Evolutionary conservation across 345 rosid species (phyloP).

Genomic region (Hibiscus syriacus): DNA sequence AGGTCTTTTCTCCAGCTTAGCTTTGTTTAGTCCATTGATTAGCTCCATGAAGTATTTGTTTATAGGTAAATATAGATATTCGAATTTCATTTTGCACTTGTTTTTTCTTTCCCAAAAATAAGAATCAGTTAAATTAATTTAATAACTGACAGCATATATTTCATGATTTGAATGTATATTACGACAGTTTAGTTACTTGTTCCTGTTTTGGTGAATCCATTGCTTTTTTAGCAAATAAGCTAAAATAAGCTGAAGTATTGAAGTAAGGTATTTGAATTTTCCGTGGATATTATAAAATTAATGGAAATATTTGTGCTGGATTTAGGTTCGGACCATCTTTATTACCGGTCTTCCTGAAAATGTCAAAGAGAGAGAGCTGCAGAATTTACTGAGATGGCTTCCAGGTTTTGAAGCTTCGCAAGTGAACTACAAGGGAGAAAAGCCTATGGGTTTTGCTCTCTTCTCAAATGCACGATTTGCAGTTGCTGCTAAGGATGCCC

Average conservation of each 20-base stretch:
- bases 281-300: not conserved
- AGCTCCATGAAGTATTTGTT: not conserved
- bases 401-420: slow-evolving; percentile 99
- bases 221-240: not conserved
- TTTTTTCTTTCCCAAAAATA: too few species aligned
- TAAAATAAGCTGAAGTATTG: not conserved
- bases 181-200: too few species aligned
- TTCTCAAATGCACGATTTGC: slow-evolving; percentile 68
- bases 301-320: not conserved
- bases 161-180: not conserved
- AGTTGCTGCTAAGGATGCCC: slow-evolving; percentile 78
- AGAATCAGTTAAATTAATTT: not conserved
- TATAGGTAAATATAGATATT: not conserved
- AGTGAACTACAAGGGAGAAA: slow-evolving; percentile 86
- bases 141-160: not conserved
- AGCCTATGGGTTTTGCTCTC: slow-evolving; percentile 98
- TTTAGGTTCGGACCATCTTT: slow-evolving; percentile 83
- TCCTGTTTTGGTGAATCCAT: too few species aligned
- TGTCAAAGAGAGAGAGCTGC: slow-evolving; percentile 91
- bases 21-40: not conserved
- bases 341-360: slow-evolving; percentile 93
- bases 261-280: not conserved
- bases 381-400: slow-evolving; percentile 86
- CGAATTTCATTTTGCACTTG: not conserved
- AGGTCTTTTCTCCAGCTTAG: not conserved